These are phyloP conservation scores for Moniliella sp. DNA, from an alignment of 1,284 basidiomycete species.

Conservation along the genomic window DNA sequence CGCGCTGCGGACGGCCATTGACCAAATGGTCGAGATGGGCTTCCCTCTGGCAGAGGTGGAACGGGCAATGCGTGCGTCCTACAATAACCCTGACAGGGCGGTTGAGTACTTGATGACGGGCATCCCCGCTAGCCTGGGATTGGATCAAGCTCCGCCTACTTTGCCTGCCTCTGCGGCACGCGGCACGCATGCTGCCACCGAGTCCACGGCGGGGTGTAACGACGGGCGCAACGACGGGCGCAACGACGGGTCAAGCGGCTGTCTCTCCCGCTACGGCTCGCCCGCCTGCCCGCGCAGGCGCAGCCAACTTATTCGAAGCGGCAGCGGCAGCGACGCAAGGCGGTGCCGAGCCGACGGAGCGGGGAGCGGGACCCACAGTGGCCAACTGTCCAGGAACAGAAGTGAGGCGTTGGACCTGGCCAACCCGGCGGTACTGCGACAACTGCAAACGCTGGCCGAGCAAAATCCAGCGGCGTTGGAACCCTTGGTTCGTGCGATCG, in stretches of 20 bases:
- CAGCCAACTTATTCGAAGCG: conserved; percentile 35
- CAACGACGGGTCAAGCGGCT: no score
- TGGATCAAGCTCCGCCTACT: conserved; percentile 20
- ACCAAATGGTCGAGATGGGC: conserved; percentile 58
- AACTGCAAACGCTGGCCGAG: conserved; percentile 21
- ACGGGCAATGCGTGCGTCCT: conserved; percentile 72
- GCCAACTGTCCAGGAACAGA: conserved; percentile 18
- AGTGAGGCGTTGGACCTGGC: no score
- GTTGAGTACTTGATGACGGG: conserved; percentile 79
- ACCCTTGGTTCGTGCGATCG: conserved; percentile 29
- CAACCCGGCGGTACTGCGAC: conserved; percentile 26
- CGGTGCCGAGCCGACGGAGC: no score
- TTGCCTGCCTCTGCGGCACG: conserved; percentile 2
- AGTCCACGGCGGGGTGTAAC: neutral
- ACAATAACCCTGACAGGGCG: conserved; percentile 91
- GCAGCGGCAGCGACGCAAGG: conserved; percentile 26
- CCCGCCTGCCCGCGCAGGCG: no score
- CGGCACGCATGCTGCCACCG: neutral
- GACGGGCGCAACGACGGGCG: no score
- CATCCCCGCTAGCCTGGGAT: conserved; percentile 21
- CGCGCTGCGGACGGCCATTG: conserved; percentile 22
- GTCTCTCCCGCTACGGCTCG: no score
- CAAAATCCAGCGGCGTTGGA: conserved; percentile 30
- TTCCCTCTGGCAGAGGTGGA: conserved; percentile 65
- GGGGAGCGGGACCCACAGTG: conserved; percentile 20